A percentile compares a stretch with the other conserved stretches of the same genome.
Conservation (phyloP, 441 rosid species). For the Dalechampia spathulata region DNA sequence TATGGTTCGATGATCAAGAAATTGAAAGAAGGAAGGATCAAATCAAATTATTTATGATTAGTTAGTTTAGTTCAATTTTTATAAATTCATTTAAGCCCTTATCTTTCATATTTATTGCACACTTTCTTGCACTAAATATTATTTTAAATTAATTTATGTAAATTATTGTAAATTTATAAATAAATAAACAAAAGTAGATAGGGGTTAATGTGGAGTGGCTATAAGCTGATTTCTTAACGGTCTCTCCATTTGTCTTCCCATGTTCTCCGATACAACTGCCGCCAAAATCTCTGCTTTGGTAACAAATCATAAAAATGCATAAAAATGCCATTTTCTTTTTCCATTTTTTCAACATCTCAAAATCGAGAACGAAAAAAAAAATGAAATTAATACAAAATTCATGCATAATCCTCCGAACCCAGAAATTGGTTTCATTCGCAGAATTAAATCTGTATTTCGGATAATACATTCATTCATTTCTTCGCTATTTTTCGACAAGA, state of each 20-base stretch:
- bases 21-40: too few relatives aligned
- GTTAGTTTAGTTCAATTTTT: too few relatives aligned
- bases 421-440: background rate
- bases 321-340: slow-evolving; percentile 1
- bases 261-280: slow-evolving; percentile 50
- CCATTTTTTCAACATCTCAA: background rate
- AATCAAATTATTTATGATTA: too few relatives aligned
- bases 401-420: background rate
- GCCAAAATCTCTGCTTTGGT: slow-evolving; percentile 43
- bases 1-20: too few relatives aligned
- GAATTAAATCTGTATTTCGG: slow-evolving; percentile 5
- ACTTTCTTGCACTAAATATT: too few relatives aligned
- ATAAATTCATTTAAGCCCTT: too few relatives aligned
- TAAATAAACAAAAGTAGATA: background rate
- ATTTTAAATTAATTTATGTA: too few relatives aligned
- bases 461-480: background rate
- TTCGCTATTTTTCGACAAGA: too few relatives aligned
- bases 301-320: slow-evolving; percentile 24
- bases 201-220: background rate
- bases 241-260: slow-evolving; percentile 12
- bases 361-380: background rate
- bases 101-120: too few relatives aligned
- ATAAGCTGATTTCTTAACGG: slow-evolving; percentile 2
- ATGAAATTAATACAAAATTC: background rate
- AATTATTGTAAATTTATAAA: too few relatives aligned